Percentiles rank a stretch among this genome's conserved stretches.
These are phyloP conservation scores for Polyrhizophydium stewartii DNA, from an alignment of 371 early-diverging fungal genomes.

Conservation along the genomic window DNA sequence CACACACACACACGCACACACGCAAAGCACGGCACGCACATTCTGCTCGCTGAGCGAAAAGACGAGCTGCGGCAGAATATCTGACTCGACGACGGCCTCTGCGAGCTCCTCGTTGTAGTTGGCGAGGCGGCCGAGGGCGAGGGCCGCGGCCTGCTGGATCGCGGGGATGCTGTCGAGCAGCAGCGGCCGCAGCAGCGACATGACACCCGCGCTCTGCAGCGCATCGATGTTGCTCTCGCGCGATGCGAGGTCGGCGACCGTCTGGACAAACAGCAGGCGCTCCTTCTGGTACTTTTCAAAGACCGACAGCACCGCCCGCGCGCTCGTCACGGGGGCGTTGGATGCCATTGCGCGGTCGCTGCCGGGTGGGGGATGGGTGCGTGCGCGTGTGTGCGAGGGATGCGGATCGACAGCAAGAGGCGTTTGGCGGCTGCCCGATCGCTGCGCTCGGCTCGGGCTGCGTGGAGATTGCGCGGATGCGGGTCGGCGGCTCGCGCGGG, in stretches of 20 bases:
- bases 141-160: constrained; percentile 54
- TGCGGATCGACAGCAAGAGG: too few relatives aligned
- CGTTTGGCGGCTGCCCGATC: too few relatives aligned
- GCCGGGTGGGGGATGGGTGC: neutral
- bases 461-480: too few relatives aligned
- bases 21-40: constrained; percentile 17
- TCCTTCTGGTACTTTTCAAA: constrained; percentile 55
- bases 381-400: neutral
- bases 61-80: constrained; percentile 50
- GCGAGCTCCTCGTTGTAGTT: constrained; percentile 50
- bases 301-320: constrained; percentile 35
- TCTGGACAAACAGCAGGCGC: constrained; percentile 49
- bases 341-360: neutral
- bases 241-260: constrained; percentile 51
- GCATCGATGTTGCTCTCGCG: constrained; percentile 52
- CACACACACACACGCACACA: too few relatives aligned
- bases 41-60: constrained; percentile 45
- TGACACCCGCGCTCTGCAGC: constrained; percentile 41
- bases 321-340: constrained; percentile 2
- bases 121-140: constrained; percentile 51
- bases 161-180: constrained; percentile 48
- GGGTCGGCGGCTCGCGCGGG: too few relatives aligned
- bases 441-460: too few relatives aligned
- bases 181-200: constrained; percentile 48
- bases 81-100: constrained; percentile 43